Conservation (phyloP, 2,329 filamentous ascomycete species). For the Coniella lustricola region DNA sequence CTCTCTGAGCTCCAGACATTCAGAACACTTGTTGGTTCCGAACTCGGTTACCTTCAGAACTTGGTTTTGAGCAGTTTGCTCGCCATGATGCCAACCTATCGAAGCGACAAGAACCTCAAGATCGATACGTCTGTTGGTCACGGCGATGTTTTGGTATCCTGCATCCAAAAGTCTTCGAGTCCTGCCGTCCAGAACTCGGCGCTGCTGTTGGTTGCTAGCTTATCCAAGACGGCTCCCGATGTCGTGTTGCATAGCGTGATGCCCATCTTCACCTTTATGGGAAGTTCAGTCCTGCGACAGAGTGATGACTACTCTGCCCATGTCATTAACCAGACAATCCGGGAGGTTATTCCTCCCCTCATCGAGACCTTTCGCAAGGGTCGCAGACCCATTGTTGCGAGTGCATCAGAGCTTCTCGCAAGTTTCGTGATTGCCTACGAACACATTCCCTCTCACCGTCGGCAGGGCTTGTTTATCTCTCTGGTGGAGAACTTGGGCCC, state of each 20-base stretch:
- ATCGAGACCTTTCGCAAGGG: conserved; percentile 79
- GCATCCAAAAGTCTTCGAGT: conserved; percentile 83
- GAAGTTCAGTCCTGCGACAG: conserved; percentile 80
- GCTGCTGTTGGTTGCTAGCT: conserved; percentile 75
- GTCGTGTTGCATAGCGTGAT: conserved; percentile 94
- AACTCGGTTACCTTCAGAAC: conserved; percentile 84
- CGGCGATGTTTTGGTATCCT: conserved; percentile 86
- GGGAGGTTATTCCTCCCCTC: conserved; percentile 85
- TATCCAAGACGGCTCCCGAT: conserved; percentile 84
- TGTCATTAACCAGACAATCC: conserved; percentile 91
- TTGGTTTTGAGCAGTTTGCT: conserved; percentile 75
- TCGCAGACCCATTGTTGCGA: conserved; percentile 68
- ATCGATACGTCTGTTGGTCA: conserved; percentile 76
- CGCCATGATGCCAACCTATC: conserved; percentile 74
- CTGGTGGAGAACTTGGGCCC: conserved; percentile 79
- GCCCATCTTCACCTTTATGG: conserved; percentile 99
- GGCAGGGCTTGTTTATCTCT: conserved; percentile 75
- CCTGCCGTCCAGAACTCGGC: conserved; percentile 92
- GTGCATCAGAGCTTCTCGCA: conserved; percentile 81
- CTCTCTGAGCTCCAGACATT: conserved; percentile 85
- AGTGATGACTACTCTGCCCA: conserved; percentile 96
- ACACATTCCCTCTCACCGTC: conserved; percentile 83
- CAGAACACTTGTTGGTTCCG: conserved; percentile 71
- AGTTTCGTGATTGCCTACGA: conserved; percentile 97
- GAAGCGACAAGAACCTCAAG: conserved; percentile 50